A percentile compares a stretch with the other conserved stretches of the same genome.
phyloP scores from a whole-genome alignment of 495 filamentous ascomycete species.

The Aspergillus cavernicola region DNA sequence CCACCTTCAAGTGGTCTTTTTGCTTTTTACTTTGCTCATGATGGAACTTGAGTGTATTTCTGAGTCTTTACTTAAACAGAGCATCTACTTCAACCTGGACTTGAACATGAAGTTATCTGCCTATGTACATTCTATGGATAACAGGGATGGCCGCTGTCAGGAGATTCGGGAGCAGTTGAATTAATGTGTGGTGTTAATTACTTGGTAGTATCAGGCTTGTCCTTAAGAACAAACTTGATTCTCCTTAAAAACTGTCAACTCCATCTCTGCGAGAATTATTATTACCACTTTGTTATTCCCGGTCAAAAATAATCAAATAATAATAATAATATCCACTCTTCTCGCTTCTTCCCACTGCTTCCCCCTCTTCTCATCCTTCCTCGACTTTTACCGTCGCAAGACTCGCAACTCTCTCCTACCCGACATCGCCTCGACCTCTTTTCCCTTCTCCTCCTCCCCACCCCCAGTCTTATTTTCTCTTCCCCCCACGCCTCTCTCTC shows the following conservation, averaged over 20 bases:
- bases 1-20: slow-evolving; percentile 14
- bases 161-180: too few species aligned
- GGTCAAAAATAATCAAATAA: slow-evolving; percentile 20
- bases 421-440: slow-evolving; percentile 15
- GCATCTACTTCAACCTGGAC: too few species aligned
- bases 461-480: slow-evolving; percentile 13
- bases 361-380: slow-evolving; percentile 1
- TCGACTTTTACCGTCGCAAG: slow-evolving; percentile 9
- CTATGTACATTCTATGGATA: too few species aligned
- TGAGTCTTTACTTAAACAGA: too few species aligned
- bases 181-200: too few species aligned
- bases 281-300: slow-evolving; percentile 18
- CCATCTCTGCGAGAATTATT: not conserved
- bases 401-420: slow-evolving; percentile 11
- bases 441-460: slow-evolving; percentile 12
- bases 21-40: slow-evolving; percentile 4
- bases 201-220: too few species aligned
- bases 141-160: too few species aligned
- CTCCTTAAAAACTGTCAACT: not conserved
- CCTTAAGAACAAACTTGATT: too few species aligned
- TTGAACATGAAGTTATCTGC: too few species aligned
- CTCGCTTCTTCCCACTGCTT: slow-evolving; percentile 13
- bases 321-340: slow-evolving; percentile 8
- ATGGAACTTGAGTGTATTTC: not conserved
- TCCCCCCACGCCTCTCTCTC: slow-evolving; percentile 16